Percentiles rank a stretch among this genome's conserved stretches.
phyloP scores from a whole-genome alignment of 2,329 filamentous ascomycete species.

The Beauveria pseudobassiana region DNA sequence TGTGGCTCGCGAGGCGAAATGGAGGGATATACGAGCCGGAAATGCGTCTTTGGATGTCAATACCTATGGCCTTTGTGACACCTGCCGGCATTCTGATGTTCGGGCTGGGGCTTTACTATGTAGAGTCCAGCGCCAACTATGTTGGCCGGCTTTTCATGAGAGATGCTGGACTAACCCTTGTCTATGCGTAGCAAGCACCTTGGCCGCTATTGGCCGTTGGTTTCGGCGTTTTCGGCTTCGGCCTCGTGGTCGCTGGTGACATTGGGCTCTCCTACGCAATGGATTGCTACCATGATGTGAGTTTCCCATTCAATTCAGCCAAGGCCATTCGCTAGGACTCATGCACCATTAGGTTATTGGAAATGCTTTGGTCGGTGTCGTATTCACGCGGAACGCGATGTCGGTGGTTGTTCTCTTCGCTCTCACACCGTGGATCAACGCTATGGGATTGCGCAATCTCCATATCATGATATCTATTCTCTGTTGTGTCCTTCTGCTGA shows the following conservation, averaged over 20 bases:
- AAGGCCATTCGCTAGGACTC: background rate
- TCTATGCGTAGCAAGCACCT: slow-evolving; percentile 22
- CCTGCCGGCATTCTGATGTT: slow-evolving; percentile 30
- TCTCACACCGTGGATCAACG: slow-evolving; percentile 18
- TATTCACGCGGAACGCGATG: slow-evolving; percentile 18
- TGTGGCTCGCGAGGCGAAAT: slow-evolving; percentile 28
- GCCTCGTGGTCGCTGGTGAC: slow-evolving; percentile 24
- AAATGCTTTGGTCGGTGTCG: slow-evolving; percentile 19
- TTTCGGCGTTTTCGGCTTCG: slow-evolving; percentile 29
- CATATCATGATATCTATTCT: slow-evolving; percentile 13
- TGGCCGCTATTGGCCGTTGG: slow-evolving; percentile 31
- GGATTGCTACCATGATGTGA: slow-evolving; percentile 29
- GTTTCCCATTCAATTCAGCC: background rate
- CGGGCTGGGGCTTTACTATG: slow-evolving; percentile 24
- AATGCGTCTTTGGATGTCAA: slow-evolving; percentile 28
- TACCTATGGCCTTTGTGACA: slow-evolving; percentile 21
- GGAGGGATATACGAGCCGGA: slow-evolving; percentile 36
- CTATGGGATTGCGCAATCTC: slow-evolving; percentile 16
- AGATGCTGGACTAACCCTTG: background rate
- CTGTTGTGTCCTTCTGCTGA: slow-evolving; percentile 8
- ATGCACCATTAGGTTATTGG: slow-evolving; percentile 17
- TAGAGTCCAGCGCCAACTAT: slow-evolving; percentile 13
- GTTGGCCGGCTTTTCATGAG: no score
- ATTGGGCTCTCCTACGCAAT: slow-evolving; percentile 28
- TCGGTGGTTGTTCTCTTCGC: slow-evolving; percentile 17